These are phyloP conservation scores for Geotrichum europaeum DNA, from an alignment of 1,139 yeast species.

Conservation along the genomic window DNA sequence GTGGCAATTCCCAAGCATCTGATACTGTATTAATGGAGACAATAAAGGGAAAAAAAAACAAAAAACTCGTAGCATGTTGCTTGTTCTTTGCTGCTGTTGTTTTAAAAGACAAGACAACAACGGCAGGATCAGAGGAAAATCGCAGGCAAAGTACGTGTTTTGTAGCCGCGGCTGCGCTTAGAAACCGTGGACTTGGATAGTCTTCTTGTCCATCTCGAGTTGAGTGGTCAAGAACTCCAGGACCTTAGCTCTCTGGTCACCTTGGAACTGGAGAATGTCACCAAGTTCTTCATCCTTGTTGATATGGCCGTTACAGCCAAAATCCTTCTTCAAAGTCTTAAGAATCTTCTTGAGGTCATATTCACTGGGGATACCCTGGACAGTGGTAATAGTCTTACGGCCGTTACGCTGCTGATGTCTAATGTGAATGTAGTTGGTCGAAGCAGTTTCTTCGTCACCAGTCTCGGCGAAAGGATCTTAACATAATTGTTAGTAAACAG, in stretches of 20 bases:
- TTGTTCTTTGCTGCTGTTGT: too few relatives aligned
- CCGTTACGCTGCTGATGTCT: constrained; percentile 99
- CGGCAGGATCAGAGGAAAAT: too few relatives aligned
- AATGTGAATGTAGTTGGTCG: constrained; percentile 92
- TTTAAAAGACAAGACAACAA: too few relatives aligned
- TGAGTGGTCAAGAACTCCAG: constrained; percentile 86
- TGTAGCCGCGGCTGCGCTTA: constrained; percentile 32
- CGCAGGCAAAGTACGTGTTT: too few relatives aligned
- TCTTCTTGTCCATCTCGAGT: constrained; percentile 88
- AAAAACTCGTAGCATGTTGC: too few relatives aligned
- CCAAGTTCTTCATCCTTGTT: constrained; percentile 96
- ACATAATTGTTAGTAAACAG: background rate
- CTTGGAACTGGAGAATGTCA: constrained; percentile 95
- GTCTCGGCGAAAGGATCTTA: constrained; percentile 98
- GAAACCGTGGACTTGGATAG: constrained; percentile 97
- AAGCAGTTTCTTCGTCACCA: constrained; percentile 98
- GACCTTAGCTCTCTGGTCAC: constrained; percentile 97
- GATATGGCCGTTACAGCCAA: constrained; percentile 98
- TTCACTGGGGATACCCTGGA: constrained; percentile 93
- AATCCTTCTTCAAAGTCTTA: constrained; percentile 92
- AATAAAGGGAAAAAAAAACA: too few relatives aligned
- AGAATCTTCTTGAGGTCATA: constrained; percentile 91
- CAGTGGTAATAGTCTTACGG: constrained; percentile 97
- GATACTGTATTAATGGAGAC: too few relatives aligned
- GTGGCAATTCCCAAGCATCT: too few relatives aligned